A percentile compares a stretch with the other conserved stretches of the same genome.
Evolutionary conservation across 345 rosid species (phyloP).

Genomic region (Melastoma malabathricum): DNA sequence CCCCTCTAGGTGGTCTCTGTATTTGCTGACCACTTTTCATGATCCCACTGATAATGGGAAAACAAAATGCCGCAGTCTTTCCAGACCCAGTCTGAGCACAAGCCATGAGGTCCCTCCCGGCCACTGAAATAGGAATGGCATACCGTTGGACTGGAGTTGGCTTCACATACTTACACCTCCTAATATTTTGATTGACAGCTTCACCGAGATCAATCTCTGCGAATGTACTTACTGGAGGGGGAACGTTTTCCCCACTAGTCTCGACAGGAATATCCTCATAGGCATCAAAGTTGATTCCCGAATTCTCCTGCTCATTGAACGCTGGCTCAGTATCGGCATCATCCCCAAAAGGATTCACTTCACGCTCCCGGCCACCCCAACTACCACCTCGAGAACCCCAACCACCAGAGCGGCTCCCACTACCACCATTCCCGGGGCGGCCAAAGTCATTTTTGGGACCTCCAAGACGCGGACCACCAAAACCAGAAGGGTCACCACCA

Average conservation of each 20-base stretch:
- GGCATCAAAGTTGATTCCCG: slow-evolving; percentile 84
- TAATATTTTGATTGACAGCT: slow-evolving; percentile 65
- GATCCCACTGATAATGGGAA: slow-evolving; percentile 86
- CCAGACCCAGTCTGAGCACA: slow-evolving; percentile 99
- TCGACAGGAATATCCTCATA: slow-evolving; percentile 96
- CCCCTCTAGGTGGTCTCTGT: slow-evolving; percentile 71
- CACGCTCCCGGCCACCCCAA: slow-evolving; percentile 70
- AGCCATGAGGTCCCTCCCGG: slow-evolving; percentile 92
- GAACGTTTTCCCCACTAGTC: slow-evolving; percentile 88
- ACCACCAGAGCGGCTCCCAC: slow-evolving; percentile 41
- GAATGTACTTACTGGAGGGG: slow-evolving; percentile 79
- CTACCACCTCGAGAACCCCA: slow-evolving; percentile 58
- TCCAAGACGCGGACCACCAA: slow-evolving; percentile 47
- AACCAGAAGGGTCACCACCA: slow-evolving; percentile 27
- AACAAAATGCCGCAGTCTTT: slow-evolving; percentile 98
- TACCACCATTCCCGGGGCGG: slow-evolving; percentile 16
- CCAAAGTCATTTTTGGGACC: slow-evolving; percentile 30
- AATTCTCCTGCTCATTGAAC: slow-evolving; percentile 48
- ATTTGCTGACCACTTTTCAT: slow-evolving; percentile 53
- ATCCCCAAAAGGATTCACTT: slow-evolving; percentile 83
- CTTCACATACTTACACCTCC: slow-evolving; percentile 90
- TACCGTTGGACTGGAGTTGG: slow-evolving; percentile 95
- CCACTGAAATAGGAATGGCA: slow-evolving; percentile 75
- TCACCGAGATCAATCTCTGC: slow-evolving; percentile 93
- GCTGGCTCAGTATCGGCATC: slow-evolving; percentile 34